Conservation (phyloP, 2,329 filamentous ascomycete genomes). For the Penicillium sp. region DNA sequence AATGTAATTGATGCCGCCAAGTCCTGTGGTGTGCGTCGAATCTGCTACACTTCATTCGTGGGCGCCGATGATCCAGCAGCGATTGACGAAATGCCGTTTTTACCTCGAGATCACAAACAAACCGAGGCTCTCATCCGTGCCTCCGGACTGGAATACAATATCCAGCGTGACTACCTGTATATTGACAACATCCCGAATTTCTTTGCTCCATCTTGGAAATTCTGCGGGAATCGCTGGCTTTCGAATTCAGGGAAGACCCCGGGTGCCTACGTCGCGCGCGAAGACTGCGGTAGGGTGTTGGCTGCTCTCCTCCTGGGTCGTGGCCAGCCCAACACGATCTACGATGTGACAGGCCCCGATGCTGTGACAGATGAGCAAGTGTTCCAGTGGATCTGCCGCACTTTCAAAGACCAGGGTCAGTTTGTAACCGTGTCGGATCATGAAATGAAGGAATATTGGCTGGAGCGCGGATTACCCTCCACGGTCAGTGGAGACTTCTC, state of each 20-base stretch:
- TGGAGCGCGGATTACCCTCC: constrained; percentile 2
- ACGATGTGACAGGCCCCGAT: constrained; percentile 3
- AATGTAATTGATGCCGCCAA: constrained; percentile 5
- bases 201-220: constrained; percentile 6
- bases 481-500: constrained; percentile 1
- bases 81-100: constrained; percentile 3
- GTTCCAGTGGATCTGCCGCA: constrained; percentile 3
- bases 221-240: neutral
- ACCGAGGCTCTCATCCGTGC: constrained; percentile 1
- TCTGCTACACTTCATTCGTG: constrained; percentile 8
- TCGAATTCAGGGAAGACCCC: neutral
- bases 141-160: constrained; percentile 4
- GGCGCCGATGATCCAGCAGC: constrained; percentile 3
- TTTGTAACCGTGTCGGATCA: constrained; percentile 2
- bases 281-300: neutral
- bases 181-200: constrained; percentile 3
- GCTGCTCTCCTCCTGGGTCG: neutral
- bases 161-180: constrained; percentile 5
- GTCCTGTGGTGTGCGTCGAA: constrained; percentile 2
- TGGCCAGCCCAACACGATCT: neutral
- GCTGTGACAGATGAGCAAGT: constrained; percentile 5
- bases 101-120: constrained; percentile 4
- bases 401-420: neutral
- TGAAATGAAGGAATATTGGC: constrained; percentile 3
- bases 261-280: neutral